Percentiles rank a stretch among this genome's conserved stretches.
Conservation (phyloP, 495 filamentous ascomycete genomes). For the Hyaloscypha bicolor region DNA sequence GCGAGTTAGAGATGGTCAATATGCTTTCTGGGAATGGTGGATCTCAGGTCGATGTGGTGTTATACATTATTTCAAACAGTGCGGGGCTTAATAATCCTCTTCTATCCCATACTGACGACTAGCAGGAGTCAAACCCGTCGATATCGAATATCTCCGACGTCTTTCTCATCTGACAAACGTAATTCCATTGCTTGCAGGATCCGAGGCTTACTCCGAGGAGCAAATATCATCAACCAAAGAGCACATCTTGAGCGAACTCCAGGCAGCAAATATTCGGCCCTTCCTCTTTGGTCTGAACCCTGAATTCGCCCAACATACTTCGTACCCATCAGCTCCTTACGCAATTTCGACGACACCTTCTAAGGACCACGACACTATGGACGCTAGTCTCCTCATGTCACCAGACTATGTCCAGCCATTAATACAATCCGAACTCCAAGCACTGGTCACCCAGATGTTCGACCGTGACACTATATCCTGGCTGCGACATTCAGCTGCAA, state of each 20-base stretch:
- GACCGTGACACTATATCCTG: conserved; percentile 79
- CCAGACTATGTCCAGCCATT: conserved; percentile 90
- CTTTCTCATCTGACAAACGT: conserved; percentile 83
- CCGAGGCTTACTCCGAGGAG: conserved; percentile 66
- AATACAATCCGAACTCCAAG: conserved; percentile 70
- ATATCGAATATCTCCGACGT: conserved; percentile 75
- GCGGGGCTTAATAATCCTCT: conserved; percentile 34
- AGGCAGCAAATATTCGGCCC: conserved; percentile 56
- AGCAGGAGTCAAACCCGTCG: conserved; percentile 69
- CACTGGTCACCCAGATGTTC: conserved; percentile 75
- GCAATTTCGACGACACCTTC: conserved; percentile 79
- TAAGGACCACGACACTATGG: conserved; percentile 86
- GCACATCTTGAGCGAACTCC: conserved; percentile 60
- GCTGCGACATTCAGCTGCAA: conserved; percentile 83
- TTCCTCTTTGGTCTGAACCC: conserved; percentile 65
- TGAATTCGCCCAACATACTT: conserved; percentile 32
- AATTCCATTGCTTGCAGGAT: conserved; percentile 78
- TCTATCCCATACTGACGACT: conserved; percentile 26
- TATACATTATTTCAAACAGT: conserved; percentile 78
- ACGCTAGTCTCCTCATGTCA: conserved; percentile 93
- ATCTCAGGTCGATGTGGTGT: conserved; percentile 83
- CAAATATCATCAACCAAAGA: conserved; percentile 65
- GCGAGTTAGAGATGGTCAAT: conserved; percentile 74
- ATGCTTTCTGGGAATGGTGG: conserved; percentile 85
- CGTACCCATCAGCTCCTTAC: conserved; percentile 57